Evolutionary conservation across 371 early-diverging fungal species (phyloP).

Genomic region (Actinomucor elegans): DNA sequence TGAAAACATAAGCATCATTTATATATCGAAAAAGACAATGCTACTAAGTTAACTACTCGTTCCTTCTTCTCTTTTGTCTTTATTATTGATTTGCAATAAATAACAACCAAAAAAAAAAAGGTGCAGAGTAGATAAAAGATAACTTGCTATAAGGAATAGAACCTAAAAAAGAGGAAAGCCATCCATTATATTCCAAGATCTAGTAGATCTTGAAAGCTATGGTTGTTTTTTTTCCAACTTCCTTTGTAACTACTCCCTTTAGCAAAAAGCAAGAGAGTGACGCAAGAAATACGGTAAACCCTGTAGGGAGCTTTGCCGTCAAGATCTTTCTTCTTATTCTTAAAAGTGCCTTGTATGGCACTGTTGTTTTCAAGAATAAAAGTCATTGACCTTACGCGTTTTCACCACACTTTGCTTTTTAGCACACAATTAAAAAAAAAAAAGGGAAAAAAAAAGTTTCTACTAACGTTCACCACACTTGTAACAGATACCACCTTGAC

Average conservation of each 20-base stretch:
- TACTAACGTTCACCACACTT: conserved; percentile 57
- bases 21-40: conserved; percentile 3
- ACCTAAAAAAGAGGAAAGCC: not conserved
- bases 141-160: not conserved
- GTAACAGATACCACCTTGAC: conserved; percentile 39
- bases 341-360: too few species aligned
- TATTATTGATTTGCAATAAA: conserved; percentile 12
- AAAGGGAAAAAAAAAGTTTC: conserved; percentile 12
- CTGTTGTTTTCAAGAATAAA: too few species aligned
- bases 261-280: too few species aligned
- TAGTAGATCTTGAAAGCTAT: too few species aligned
- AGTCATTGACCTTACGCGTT: too few species aligned
- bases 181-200: not conserved
- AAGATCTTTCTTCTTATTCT: too few species aligned
- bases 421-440: not conserved
- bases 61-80: conserved; percentile 1
- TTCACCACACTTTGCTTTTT: too few species aligned
- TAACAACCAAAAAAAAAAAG: conserved; percentile 1
- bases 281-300: too few species aligned
- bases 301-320: too few species aligned
- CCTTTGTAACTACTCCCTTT: too few species aligned
- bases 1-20: conserved; percentile 10
- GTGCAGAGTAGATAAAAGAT: not conserved
- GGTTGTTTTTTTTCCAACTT: too few species aligned
- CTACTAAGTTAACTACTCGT: not conserved